Percentiles rank a stretch among this genome's conserved stretches.
These are phyloP conservation scores for Lepidium aucheri DNA, from an alignment of 345 rosid genomes.

Conservation along the genomic window DNA sequence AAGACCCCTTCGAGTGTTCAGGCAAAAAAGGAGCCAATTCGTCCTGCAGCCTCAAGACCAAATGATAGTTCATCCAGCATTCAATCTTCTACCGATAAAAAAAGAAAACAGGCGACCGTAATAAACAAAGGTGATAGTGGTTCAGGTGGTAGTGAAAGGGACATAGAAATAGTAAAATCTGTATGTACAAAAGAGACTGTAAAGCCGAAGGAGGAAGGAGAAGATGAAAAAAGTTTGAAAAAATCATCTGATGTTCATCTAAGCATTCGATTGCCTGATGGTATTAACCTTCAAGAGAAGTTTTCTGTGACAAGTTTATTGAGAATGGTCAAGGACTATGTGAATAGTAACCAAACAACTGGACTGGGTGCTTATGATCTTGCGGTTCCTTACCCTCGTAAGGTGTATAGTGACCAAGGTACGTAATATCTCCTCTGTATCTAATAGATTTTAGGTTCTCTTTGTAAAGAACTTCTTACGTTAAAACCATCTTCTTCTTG, in stretches of 20 bases:
- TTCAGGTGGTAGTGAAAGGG: slow-evolving; percentile 16
- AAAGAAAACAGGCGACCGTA: slow-evolving; percentile 14
- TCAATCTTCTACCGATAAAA: slow-evolving; percentile 18
- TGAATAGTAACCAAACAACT: slow-evolving; percentile 47
- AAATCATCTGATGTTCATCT: slow-evolving; percentile 51
- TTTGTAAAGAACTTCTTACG: neutral
- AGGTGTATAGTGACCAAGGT: slow-evolving; percentile 75
- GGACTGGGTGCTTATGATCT: slow-evolving; percentile 54
- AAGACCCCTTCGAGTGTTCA: slow-evolving; percentile 18
- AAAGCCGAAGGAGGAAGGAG: slow-evolving; percentile 21
- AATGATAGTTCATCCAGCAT: slow-evolving; percentile 22
- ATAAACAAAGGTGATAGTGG: slow-evolving; percentile 9
- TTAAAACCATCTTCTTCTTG: neutral
- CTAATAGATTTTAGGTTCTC: neutral
- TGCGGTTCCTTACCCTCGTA: slow-evolving; percentile 86
- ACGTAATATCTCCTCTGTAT: slow-evolving; percentile 14
- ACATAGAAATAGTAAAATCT: neutral
- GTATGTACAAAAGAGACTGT: neutral
- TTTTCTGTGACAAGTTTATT: slow-evolving; percentile 50
- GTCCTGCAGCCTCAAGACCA: slow-evolving; percentile 18
- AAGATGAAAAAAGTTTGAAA: slow-evolving; percentile 15
- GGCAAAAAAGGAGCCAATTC: slow-evolving; percentile 17
- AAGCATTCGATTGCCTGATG: slow-evolving; percentile 66
- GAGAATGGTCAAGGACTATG: slow-evolving; percentile 62
- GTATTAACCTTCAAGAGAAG: slow-evolving; percentile 61